Conservation (phyloP, 371 early-diverging fungal genomes). For the Haplosporangium sp. region DNA sequence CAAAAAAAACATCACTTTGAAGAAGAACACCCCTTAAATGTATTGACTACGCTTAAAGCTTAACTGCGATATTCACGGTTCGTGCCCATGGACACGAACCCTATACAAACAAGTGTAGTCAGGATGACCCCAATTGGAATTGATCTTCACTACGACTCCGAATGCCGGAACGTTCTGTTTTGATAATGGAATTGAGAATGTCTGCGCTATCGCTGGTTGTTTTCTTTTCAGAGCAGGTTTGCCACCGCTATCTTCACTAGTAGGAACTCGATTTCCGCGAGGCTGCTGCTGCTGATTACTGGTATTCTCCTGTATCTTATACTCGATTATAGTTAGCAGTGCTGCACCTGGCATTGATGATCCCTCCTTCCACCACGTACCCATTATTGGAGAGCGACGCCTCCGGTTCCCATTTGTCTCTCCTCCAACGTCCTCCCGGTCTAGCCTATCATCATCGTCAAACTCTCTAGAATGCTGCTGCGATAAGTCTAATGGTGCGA, state of each 20-base stretch:
- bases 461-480: not conserved
- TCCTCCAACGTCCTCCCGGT: not conserved
- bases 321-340: constrained; percentile 18
- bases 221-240: not conserved
- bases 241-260: not conserved
- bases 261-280: not conserved
- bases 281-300: not conserved
- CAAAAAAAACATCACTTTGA: no score
- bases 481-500: constrained; percentile 6
- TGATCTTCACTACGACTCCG: constrained; percentile 60
- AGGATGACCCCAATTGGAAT: constrained; percentile 80
- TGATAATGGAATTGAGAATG: constrained; percentile 50
- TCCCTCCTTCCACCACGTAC: constrained; percentile 26
- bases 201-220: constrained; percentile 35
- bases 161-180: constrained; percentile 38
- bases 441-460: not conserved
- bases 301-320: not conserved
- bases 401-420: not conserved
- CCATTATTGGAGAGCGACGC: constrained; percentile 8
- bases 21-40: no score
- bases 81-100: constrained; percentile 76
- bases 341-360: constrained; percentile 25
- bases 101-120: constrained; percentile 85
- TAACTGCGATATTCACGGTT: not conserved
- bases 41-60: no score